These are phyloP conservation scores for Saxophila tyrrhenica DNA, from an alignment of 495 filamentous ascomycete genomes.

Conservation along the genomic window DNA sequence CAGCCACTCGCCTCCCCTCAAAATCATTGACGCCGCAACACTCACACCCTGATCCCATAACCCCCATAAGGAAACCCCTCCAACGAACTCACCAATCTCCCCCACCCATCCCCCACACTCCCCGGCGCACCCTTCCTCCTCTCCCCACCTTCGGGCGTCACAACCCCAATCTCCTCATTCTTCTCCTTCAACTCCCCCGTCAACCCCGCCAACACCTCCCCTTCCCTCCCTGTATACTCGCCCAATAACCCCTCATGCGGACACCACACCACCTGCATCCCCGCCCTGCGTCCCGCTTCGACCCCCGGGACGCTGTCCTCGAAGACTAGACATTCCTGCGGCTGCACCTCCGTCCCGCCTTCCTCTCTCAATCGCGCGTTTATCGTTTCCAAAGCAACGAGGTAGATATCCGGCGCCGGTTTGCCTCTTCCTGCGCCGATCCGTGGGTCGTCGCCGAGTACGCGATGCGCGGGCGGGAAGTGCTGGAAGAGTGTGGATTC, in stretches of 20 bases:
- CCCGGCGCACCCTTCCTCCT: conserved; percentile 20
- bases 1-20: not conserved
- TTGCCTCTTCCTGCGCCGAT: conserved; percentile 76
- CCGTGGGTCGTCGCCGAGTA: conserved; percentile 78
- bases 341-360: conserved; percentile 46
- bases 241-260: conserved; percentile 71
- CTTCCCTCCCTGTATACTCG: conserved; percentile 64
- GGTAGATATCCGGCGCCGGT: conserved; percentile 88
- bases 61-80: conserved; percentile 22
- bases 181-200: conserved; percentile 53
- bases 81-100: conserved; percentile 12
- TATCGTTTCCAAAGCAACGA: conserved; percentile 73
- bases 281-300: conserved; percentile 79
- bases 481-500: conserved; percentile 52
- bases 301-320: conserved; percentile 91
- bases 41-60: conserved; percentile 21
- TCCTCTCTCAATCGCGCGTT: conserved; percentile 61
- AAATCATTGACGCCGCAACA: not conserved
- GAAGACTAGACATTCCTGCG: conserved; percentile 89
- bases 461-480: conserved; percentile 55
- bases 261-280: conserved; percentile 91
- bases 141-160: conserved; percentile 24
- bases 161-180: conserved; percentile 31
- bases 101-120: conserved; percentile 24
- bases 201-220: conserved; percentile 71